Base-by-base conservation (phyloP, 2,329 filamentous ascomycete genomes). In the Aspergillus glaucus region DNA sequence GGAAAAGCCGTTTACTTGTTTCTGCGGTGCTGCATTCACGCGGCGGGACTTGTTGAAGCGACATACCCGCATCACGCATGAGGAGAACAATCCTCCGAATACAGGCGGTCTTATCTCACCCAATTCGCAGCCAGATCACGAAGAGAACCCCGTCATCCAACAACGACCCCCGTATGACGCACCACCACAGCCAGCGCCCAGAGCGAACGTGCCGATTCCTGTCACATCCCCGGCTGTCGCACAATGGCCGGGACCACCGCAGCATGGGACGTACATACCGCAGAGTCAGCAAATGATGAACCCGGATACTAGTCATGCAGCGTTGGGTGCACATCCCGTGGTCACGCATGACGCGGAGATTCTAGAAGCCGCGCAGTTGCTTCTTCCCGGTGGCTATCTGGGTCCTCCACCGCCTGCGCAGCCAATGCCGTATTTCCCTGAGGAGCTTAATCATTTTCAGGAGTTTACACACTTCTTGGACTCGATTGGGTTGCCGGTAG, bases 331-430 rank as follows among this genome's bases (percentile, higher is more conserved):
- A 3, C 61, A 61, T 48, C 49, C 58, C 7, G 59, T 51, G 17
- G 57, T 61, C n/a, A 50, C 54, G 30, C 64, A 65, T 49, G 64
- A 67, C 49, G 56, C 64, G 3, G 62, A 65, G 15, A 64, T 67
- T 52, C 82, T 66, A 3, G 62, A 67, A 48, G 64, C 64, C 15
- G 64, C 64, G 3, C 64, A 67, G 40, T 50, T 67, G 34, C 57
- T 67, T 39, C 57, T 67, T 28, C 64, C 64, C 2, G 59, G 58
- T 6, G 59, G 55, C 44, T 67, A 63, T 49, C 56, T 58, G 34
- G 55, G 58, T 22, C 49, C 59, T 42, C 47, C 59, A 28, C 49
- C 50, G 1, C 47, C 51, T 24, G 63, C 57, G 21, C 55, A 62
- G 50, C 55, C 60, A 22, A 40, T 65, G 36, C 50, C 62, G 14